Conservation (phyloP, 2,329 filamentous ascomycete species). For the Hypoxylon sp. region DNA sequence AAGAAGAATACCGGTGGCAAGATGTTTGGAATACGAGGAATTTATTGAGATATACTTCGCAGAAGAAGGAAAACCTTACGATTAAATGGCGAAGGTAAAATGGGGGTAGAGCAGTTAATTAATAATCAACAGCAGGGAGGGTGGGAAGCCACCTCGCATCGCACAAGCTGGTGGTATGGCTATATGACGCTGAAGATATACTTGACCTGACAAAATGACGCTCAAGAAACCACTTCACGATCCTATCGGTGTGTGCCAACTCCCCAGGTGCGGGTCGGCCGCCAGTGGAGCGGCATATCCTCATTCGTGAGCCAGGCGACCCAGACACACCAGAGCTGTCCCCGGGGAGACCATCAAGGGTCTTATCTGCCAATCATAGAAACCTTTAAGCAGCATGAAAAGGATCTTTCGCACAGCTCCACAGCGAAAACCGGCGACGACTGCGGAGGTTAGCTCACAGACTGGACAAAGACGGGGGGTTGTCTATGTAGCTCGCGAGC, state of each 20-base stretch:
- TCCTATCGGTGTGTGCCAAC: conserved; percentile 35
- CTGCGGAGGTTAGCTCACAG: not conserved
- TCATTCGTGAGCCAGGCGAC: conserved; percentile 19
- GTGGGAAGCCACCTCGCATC: conserved; percentile 19
- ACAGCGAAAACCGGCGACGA: conserved; percentile 38
- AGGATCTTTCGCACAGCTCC: conserved; percentile 24
- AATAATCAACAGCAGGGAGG: conserved; percentile 15
- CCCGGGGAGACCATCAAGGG: not conserved
- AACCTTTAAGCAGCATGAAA: conserved; percentile 23
- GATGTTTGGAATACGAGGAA: not conserved
- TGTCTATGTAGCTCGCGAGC: conserved; percentile 12
- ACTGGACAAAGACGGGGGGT: not conserved
- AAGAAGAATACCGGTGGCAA: not conserved
- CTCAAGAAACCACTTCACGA: conserved; percentile 36
- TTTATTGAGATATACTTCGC: not conserved
- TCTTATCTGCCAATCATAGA: conserved; percentile 43
- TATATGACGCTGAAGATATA: conserved; percentile 29
- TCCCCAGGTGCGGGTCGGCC: conserved; percentile 13
- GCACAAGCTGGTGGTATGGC: not conserved
- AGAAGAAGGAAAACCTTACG: not conserved
- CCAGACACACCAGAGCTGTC: not conserved
- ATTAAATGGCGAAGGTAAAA: conserved; percentile 5
- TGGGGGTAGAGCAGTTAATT: conserved; percentile 8
- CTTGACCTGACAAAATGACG: conserved; percentile 26
- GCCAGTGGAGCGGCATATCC: conserved; percentile 21